phyloP scores from a whole-genome alignment of 2,329 filamentous ascomycete species.

The Aspergillus flavus region DNA sequence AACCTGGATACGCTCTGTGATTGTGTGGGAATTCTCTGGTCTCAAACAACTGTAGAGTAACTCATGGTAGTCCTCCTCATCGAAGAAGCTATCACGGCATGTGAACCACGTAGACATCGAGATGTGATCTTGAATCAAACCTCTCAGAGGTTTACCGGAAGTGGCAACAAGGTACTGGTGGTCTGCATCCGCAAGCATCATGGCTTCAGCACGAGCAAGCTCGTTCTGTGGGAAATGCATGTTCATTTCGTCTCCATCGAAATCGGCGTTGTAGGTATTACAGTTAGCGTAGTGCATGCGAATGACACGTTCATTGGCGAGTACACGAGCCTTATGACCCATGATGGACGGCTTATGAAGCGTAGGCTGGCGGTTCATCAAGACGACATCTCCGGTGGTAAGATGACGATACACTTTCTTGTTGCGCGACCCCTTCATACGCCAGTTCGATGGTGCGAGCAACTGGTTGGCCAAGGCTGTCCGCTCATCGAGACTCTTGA shows the following conservation, averaged over 20 bases:
- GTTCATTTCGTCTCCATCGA: conserved; percentile 99
- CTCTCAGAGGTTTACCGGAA: conserved; percentile 87
- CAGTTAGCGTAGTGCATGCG: conserved; percentile 99
- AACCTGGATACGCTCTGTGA: conserved; percentile 77
- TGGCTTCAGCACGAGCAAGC: conserved; percentile 85
- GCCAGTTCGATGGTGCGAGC: conserved; percentile 77
- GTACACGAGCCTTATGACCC: conserved; percentile 89
- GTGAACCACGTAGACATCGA: conserved; percentile 92
- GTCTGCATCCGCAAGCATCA: conserved; percentile 93
- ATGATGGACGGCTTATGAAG: conserved; percentile 99
- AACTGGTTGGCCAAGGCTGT: conserved; percentile 90
- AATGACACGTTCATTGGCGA: conserved; percentile 94
- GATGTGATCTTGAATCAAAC: conserved; percentile 97
- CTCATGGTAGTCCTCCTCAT: conserved; percentile 84
- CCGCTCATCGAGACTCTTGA: conserved; percentile 85
- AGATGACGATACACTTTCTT: conserved; percentile 98
- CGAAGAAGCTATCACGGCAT: conserved; percentile 88
- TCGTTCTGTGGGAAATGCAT: conserved; percentile 99
- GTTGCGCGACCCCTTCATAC: conserved; percentile 74
- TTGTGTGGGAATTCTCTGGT: conserved; percentile 86
- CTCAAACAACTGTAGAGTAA: conserved; percentile 88
- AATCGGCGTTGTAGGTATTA: conserved; percentile 99
- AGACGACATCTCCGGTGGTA: conserved; percentile 92
- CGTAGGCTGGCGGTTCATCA: conserved; percentile 98
- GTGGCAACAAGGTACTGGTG: conserved; percentile 96